phyloP scores from a whole-genome alignment of 345 rosid genomes.

The Eucalyptus marginata region DNA sequence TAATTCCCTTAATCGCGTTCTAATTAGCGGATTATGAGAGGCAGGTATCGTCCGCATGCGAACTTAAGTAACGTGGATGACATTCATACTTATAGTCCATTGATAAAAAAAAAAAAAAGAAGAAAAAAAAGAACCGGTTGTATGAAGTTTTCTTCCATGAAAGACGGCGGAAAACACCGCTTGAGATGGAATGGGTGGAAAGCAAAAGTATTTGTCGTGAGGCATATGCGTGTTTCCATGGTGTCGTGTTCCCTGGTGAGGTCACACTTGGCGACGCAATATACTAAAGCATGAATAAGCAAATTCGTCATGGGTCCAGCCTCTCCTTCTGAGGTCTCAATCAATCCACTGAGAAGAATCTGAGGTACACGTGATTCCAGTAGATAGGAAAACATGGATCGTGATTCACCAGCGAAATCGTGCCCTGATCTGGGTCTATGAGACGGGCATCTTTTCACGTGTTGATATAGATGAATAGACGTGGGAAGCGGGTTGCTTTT shows the following conservation, averaged over 20 bases:
- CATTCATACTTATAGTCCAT: neutral
- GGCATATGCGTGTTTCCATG: neutral
- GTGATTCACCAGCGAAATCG: neutral
- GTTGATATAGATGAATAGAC: neutral
- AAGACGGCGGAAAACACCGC: neutral
- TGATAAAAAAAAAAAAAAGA: fast-evolving
- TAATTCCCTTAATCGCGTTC: neutral
- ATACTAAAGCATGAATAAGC: neutral
- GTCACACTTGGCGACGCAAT: neutral
- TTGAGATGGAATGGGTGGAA: neutral
- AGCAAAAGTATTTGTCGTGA: neutral
- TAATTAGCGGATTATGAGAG: neutral
- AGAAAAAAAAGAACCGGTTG: neutral
- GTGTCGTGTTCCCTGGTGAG: neutral
- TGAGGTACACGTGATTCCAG: neutral
- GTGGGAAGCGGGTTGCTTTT: neutral
- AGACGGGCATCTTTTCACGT: neutral
- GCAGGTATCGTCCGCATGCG: neutral
- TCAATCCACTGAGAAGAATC: neutral
- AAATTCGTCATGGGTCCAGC: neutral
- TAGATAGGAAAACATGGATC: neutral
- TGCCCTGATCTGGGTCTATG: neutral
- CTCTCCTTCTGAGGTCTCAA: neutral
- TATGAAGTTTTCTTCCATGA: neutral
- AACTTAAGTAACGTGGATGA: neutral